Conservation (phyloP, 176 grass and related monocot species). For the Avena eriantha region DNA sequence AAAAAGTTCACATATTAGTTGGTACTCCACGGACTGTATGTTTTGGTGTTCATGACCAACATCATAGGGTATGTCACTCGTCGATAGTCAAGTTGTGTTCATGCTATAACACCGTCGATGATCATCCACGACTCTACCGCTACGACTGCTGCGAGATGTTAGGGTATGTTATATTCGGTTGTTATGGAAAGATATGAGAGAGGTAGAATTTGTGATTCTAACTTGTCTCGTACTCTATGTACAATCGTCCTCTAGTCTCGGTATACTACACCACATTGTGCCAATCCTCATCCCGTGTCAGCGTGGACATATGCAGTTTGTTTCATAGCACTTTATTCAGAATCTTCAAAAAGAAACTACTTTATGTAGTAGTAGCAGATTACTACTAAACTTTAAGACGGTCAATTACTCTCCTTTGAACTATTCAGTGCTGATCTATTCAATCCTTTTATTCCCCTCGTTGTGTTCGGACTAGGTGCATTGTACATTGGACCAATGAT, state of each 20-base stretch:
- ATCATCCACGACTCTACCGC: no score
- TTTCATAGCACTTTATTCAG: neutral
- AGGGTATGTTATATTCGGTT: no score
- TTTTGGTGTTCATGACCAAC: no score
- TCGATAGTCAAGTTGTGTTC: no score
- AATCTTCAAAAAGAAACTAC: neutral
- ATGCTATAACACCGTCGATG: no score
- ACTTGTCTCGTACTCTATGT: no score
- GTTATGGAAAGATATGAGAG: neutral
- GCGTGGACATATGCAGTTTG: neutral
- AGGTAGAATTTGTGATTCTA: no score
- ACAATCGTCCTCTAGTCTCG: no score
- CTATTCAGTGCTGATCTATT: neutral
- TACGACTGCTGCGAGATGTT: neutral
- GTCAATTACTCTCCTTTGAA: neutral
- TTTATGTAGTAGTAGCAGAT: neutral
- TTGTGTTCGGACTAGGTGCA: slow-evolving; percentile 1
- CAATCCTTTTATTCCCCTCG: neutral
- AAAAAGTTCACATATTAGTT: neutral
- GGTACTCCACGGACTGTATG: no score
- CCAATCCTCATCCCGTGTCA: neutral
- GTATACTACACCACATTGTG: neutral
- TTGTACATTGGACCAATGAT: slow-evolving; percentile 34
- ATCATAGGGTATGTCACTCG: no score
- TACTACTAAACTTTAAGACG: neutral